Evolutionary conservation across 768 basidiomycete species (phyloP), one percentile per base, ranked within the genome.

Genomic region (Lactifluus rugatus): DNA sequence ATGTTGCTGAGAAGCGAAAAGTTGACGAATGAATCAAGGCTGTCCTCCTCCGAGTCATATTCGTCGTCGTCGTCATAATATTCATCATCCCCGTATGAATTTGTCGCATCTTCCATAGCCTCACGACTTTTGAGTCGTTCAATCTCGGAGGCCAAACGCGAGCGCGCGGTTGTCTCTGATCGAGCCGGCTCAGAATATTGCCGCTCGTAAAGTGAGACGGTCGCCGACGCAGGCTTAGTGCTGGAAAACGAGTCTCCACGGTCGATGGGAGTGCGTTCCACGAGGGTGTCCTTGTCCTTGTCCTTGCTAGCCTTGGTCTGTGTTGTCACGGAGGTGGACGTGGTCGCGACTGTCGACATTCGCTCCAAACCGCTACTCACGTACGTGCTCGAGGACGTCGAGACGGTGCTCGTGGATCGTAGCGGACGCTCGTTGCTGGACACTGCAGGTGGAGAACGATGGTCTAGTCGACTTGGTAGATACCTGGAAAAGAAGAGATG

Each of bases 1-100:
- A 96, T 81, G 68, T 99, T 87, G 32, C 85, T 87, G 56, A 98
- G 76, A 45, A 96, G 74, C 16, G 90, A 83, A 52, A 90, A 88
- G 69, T 95, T 93, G 69, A 97, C 84, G 66, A 92, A 96, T 16
- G 84, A 80, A 49, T 92, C 89, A 23, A 78, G 76, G 17, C 74
- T 77, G 25, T 81, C 71, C 36, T 72, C 72, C 14, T 84, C 81
- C 57, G 76, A 81, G 25, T 78, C 78, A 11, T 75, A 76, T 5
- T 76, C 72, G 23, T 72, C 83, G 48, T 78, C 81, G 14, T 76
- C 76, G 5, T 60, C 54, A 23, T 60, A 60, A 47, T 76, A 77
- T 2, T 73, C 73, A 37, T 73, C 75, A 37, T 78, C 77, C 26
- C 75, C 79, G 47, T 78, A 76, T 36, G 76, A 62, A 52, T 52